Evolutionary conservation across 2,329 filamentous ascomycete species (phyloP), one percentile per base, ranked within the genome.

Genomic region (Coniochaeta pulveracea): DNA sequence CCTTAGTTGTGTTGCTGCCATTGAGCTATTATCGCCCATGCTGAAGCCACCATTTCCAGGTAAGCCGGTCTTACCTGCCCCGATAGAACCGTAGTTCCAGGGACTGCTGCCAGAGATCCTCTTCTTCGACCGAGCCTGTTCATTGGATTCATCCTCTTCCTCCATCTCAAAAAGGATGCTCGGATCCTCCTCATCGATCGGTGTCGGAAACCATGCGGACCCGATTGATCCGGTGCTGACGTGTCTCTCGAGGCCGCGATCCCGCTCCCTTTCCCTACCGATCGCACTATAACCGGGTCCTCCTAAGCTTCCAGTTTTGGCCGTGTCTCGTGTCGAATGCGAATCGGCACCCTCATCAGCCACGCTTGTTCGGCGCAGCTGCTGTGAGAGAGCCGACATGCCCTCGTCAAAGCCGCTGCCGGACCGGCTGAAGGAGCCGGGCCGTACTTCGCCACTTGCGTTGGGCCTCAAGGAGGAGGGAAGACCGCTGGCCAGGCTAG

Each of bases 161-260:
- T 79, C 74, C 73, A 79, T 78, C 46, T 60, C 71, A 48, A 79
- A 79, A 10, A 79, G 69, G 42, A 78, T 76, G 17, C 72, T 66
- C 4, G 69, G 61, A 35, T 78, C 72, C 43, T 79, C 74, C 47
- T 78, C 74, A 38, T 77, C 73, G 40, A 79, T 78, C 3, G 73
- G 73, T 1, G 72, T 77, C 2, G 73, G 73, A 48, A 76, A 76
- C 11, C 74, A 10, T 14, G 56, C 64, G 30, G 69, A 72, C 43
- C 66, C 62, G 43, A 74, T 66, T 42, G 72, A 76, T 19, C 65
- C 65, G 36, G 64, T 73, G 44, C 72, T 77, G 22, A 75, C 61
- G 48, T 76, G 72, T 30, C 72, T 63, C 44, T 78, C 72, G 34
- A 63, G 58, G 10, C 51, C 50, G 35, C 64, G 58, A 25, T 61